Conservation (phyloP, 352 stramenopile species). For the Globisporangium paddicum region DNA sequence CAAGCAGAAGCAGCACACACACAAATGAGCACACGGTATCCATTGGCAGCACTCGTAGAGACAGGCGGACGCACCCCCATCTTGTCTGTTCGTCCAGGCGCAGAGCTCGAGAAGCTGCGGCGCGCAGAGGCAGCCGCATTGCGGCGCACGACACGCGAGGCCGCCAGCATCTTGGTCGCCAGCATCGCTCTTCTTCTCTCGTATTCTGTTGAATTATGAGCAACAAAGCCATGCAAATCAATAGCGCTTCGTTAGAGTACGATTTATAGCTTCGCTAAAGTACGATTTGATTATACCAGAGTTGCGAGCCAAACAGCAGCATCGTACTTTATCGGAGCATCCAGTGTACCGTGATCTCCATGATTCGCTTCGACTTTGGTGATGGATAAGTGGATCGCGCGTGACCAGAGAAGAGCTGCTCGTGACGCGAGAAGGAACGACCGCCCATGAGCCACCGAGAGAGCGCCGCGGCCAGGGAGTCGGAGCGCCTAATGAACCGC, state of each 20-base stretch:
- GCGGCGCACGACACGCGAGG: conserved; percentile 19
- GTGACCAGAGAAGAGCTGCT: background rate
- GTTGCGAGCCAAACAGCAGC: background rate
- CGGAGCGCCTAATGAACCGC: conserved; percentile 52
- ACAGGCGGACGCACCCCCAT: conserved; percentile 42
- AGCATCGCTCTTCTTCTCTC: conserved; percentile 19
- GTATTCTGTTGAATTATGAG: background rate
- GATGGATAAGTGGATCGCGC: conserved; percentile 8
- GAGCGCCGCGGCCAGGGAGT: conserved; percentile 45
- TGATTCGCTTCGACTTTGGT: background rate
- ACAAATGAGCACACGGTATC: background rate
- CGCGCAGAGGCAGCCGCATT: conserved; percentile 13
- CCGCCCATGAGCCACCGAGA: background rate
- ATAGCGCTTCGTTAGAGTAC: too few species aligned
- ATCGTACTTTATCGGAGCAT: background rate
- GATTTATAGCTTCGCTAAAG: too few species aligned
- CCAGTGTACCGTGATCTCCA: background rate
- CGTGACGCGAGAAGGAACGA: background rate
- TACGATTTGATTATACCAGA: background rate
- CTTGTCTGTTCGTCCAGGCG: conserved; percentile 41
- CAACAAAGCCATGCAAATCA: background rate
- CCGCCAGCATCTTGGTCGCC: conserved; percentile 23
- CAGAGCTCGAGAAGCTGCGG: conserved; percentile 38
- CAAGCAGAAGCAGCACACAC: background rate
- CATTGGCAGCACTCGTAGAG: background rate